Evolutionary conservation across 345 rosid genomes (phyloP), one percentile per base, ranked within the genome.

Genomic region (Anastatica hierochuntica): DNA sequence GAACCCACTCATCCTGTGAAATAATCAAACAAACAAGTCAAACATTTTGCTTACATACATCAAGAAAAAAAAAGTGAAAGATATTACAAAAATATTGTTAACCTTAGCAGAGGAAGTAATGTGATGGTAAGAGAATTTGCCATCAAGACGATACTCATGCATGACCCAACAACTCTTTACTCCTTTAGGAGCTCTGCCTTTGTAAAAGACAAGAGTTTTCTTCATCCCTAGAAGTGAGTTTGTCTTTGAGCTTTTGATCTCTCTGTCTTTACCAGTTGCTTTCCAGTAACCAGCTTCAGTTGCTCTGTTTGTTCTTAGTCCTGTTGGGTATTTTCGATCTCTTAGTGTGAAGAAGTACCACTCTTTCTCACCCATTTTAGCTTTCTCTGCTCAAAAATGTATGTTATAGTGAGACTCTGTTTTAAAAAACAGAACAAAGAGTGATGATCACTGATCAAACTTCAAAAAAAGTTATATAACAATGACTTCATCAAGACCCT

Each of bases 281-380:
- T 89, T 89, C 97, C 97, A 89, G 69, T 89, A 89, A 5, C 97
- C 97, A 56, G 97, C 95, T 69, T 79, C 94, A 4, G 97, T 89
- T 26, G 97, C 97, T 69, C 97, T 74, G 65, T 89, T 89, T 4
- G 97, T 89, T 46, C 97, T 71, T 17, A 89, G 68, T n/a, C 97
- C 97, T 2, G 95, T 89, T 47, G 97, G 97, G 80, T 89, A 85
- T 50, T 89, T 89, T 20, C 95, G 70, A 16, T 89, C 97, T 47
- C 97, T 72, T 31, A 85, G 54, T 37, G 85, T 85, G 45, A 83
- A 89, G 56, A 89, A 89, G 74, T 85, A 89, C 97, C 97, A 89
- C 68, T 89, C 95, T 67, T 83, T 89, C 71, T 85, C 97, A 0
- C 95, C 97, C 90, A 85, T 81, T 65, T 85, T 89, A 5, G 97